Evolutionary conservation across 2,329 filamentous ascomycete genomes (phyloP).

Genomic region (Ophiostoma montium): DNA sequence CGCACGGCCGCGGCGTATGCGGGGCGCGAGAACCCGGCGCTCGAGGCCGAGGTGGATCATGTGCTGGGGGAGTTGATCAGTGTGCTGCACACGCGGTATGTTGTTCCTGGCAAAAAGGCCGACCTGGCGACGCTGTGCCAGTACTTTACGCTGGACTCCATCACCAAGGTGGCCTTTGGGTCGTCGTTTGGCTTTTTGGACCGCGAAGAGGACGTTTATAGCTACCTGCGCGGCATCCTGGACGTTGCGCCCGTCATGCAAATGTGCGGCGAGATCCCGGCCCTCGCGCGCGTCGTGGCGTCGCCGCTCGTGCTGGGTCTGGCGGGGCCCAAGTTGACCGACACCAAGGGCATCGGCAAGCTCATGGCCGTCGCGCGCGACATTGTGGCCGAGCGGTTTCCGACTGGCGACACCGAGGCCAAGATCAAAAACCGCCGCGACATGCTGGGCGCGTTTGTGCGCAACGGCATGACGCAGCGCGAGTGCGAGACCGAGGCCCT

Average conservation of each 20-base stretch:
- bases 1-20: constrained; percentile 17
- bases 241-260: constrained; percentile 25
- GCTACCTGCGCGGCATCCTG: constrained; percentile 27
- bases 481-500: constrained; percentile 31
- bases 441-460: constrained; percentile 24
- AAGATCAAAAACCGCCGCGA: constrained; percentile 9
- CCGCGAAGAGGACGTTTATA: constrained; percentile 28
- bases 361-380: constrained; percentile 16
- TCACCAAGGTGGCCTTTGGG: constrained; percentile 33
- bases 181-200: constrained; percentile 29
- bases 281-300: constrained; percentile 14
- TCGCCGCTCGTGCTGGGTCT: constrained; percentile 21
- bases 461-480: constrained; percentile 24
- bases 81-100: constrained; percentile 13
- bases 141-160: constrained; percentile 36
- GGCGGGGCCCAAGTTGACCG: constrained; percentile 19
- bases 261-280: constrained; percentile 26
- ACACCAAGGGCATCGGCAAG: constrained; percentile 16
- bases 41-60: constrained; percentile 17
- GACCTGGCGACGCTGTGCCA: constrained; percentile 31
- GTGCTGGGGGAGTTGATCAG: constrained; percentile 11
- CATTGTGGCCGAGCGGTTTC: constrained; percentile 12
- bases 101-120: constrained; percentile 16
- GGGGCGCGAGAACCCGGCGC: constrained; percentile 17
- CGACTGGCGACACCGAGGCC: no score